phyloP scores from a whole-genome alignment of 2,329 filamentous ascomycete species.

The Calonectria fujianensis region DNA sequence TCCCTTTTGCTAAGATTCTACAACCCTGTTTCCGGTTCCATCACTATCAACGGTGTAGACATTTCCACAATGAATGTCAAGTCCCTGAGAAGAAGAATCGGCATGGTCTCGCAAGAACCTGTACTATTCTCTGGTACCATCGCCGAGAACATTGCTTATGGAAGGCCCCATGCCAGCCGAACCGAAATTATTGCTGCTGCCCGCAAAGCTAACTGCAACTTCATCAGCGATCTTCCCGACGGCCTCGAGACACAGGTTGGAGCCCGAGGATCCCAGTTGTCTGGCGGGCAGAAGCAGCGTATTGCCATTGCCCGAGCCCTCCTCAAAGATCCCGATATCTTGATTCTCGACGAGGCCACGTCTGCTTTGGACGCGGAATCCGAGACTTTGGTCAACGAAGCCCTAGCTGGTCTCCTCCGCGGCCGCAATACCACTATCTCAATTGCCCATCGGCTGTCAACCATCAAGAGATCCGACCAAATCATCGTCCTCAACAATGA shows the following conservation, averaged over 20 bases:
- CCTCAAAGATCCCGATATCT: slow-evolving; percentile 95
- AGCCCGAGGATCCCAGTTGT: slow-evolving; percentile 92
- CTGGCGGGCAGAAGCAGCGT: slow-evolving; percentile 96
- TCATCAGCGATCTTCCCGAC: slow-evolving; percentile 97
- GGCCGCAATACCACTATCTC: slow-evolving; percentile 97
- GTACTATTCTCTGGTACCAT: slow-evolving; percentile 92
- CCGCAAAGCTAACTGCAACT: slow-evolving; percentile 94
- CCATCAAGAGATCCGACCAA: slow-evolving; percentile 95
- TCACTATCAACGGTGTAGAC: slow-evolving; percentile 90
- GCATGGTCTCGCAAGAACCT: slow-evolving; percentile 96
- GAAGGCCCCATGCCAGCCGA: slow-evolving; percentile 84
- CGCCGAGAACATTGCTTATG: slow-evolving; percentile 94
- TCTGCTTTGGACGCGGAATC: slow-evolving; percentile 97
- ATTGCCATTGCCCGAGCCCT: slow-evolving; percentile 97
- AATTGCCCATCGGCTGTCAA: slow-evolving; percentile 95
- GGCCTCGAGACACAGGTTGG: slow-evolving; percentile 96
- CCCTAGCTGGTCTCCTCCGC: slow-evolving; percentile 85
- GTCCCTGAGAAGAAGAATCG: slow-evolving; percentile 92
- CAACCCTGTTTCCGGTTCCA: slow-evolving; percentile 83
- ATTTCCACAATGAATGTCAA: slow-evolving; percentile 93
- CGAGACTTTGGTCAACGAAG: slow-evolving; percentile 96
- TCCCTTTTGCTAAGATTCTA: slow-evolving; percentile 96
- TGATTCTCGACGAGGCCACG: slow-evolving; percentile 97
- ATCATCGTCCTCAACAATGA: slow-evolving; percentile 94
- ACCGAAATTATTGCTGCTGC: slow-evolving; percentile 91